Base-by-base conservation (phyloP, 2,329 filamentous ascomycete genomes). In the Ceratocystis alfenasii region DNA sequence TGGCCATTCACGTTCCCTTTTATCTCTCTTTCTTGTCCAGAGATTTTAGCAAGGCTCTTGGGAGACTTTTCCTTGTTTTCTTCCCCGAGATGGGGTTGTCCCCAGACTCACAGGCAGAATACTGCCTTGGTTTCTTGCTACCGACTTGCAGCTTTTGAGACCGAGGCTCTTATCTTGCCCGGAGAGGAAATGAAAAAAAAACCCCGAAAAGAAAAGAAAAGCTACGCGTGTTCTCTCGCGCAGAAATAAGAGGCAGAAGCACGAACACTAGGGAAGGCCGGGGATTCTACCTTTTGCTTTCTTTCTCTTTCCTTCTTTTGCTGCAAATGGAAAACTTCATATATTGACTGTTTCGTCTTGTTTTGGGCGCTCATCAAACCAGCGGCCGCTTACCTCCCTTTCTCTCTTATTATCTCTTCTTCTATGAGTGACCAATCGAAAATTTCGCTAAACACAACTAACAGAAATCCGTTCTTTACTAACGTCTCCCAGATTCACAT, bases 301-400 rank as follows among this genome's bases (percentile, higher is more conserved):
- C 22, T 59, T 8, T 64, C 25, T 59, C 45, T n/a, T 25, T 64
- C 59, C n/a, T 59, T 59, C 53, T 45, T 41, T 55, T 46, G n/a
- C 30, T 57, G 55, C 55, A 59, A 41, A 59, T 59, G 55, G 55
- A 59, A 59, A 59, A 53, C n/a, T 30, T 59, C 25, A 59, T 59
- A 33, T 59, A 28, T 59, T n/a, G 30, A 59, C 55, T 59, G 25
- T 65, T 63, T 30, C 30, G 17, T 36, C 57, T 28, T 44, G 10
- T 60, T 17, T 64, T 53, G 10, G 6, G n/a, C 48, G 60, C 28
- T 20, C n/a, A 62, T 15, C 36, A 33, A 5, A 57, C 53, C 36
- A 25, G 28, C 25, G 15, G 36, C 28, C 10, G 33, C 12, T 33
- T 46, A 33, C 22, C 28, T 61, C 36, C 10, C n/a, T 57, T 10